These are phyloP conservation scores for Potentilla sterilis DNA, from an alignment of 306 rosid species.

Conservation along the genomic window DNA sequence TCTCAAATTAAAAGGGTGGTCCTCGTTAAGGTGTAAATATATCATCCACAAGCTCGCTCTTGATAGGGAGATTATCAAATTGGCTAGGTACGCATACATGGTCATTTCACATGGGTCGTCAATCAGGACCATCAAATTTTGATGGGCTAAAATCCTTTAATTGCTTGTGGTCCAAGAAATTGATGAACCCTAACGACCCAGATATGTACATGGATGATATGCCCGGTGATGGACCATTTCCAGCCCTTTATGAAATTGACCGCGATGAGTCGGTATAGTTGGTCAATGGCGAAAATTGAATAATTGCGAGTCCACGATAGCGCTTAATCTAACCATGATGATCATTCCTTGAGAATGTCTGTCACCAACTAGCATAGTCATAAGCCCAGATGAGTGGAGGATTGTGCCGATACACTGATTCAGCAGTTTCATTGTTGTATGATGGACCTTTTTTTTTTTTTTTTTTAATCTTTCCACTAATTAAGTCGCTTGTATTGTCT, in stretches of 20 bases:
- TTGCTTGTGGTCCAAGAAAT: constrained; percentile 56
- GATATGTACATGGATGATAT: constrained; percentile 22
- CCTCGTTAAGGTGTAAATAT: constrained; percentile 14
- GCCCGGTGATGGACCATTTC: constrained; percentile 37
- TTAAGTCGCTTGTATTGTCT: not conserved
- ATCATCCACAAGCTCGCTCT: constrained; percentile 29
- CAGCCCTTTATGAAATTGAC: constrained; percentile 21
- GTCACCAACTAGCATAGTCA: constrained; percentile 4
- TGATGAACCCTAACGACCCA: constrained; percentile 45
- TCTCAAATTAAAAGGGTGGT: constrained; percentile 3
- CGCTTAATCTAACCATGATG: constrained; percentile 26
- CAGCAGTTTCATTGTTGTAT: not conserved
- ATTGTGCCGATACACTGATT: constrained; percentile 9
- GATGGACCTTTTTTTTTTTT: not conserved
- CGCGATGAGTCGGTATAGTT: constrained; percentile 28
- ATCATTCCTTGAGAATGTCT: constrained; percentile 42
- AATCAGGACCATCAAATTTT: constrained; percentile 40
- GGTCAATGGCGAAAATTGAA: constrained; percentile 29
- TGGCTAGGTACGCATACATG: constrained; percentile 21
- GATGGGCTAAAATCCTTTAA: constrained; percentile 32
- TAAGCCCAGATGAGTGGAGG: not conserved
- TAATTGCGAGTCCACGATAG: constrained; percentile 27
- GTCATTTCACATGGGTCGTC: constrained; percentile 45
- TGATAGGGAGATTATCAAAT: constrained; percentile 23
- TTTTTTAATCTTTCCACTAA: too few species aligned